Evolutionary conservation across 306 rosid genomes (phyloP).

Genomic region (Acmispon strigosus): DNA sequence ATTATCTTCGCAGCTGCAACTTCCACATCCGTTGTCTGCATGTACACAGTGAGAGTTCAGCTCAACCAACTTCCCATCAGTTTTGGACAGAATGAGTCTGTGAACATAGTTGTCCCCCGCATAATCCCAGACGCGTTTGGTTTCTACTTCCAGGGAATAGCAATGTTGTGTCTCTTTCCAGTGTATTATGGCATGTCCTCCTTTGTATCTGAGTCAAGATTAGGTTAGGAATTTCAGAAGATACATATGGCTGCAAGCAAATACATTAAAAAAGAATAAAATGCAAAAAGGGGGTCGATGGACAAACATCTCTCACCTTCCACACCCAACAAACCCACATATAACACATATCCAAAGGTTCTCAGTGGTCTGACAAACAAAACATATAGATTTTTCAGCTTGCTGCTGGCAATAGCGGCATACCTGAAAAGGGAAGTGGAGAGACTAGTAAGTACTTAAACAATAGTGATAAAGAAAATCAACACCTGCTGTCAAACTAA

Average conservation of each 20-base stretch:
- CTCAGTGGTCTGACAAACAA: slow-evolving; percentile 87
- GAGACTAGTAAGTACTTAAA: not conserved
- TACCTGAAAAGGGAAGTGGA: slow-evolving; percentile 45
- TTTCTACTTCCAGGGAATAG: slow-evolving; percentile 91
- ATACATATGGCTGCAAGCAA: not conserved
- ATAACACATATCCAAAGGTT: slow-evolving; percentile 95
- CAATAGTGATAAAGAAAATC: not conserved
- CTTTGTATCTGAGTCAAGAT: slow-evolving; percentile 59
- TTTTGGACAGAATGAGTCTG: slow-evolving; percentile 87
- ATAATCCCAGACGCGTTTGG: slow-evolving; percentile 93
- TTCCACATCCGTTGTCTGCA: slow-evolving; percentile 49
- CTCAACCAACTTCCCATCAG: slow-evolving; percentile 91
- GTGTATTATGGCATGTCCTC: slow-evolving; percentile 84
- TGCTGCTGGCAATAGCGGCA: slow-evolving; percentile 97
- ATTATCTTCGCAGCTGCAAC: slow-evolving; percentile 66
- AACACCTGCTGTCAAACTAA: not conserved
- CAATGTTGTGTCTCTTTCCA: slow-evolving; percentile 97
- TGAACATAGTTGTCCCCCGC: slow-evolving; percentile 96
- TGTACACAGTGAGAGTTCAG: slow-evolving; percentile 63
- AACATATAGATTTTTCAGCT: slow-evolving; percentile 84
- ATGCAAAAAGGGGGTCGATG: not conserved
- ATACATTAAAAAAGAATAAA: not conserved
- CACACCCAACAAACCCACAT: slow-evolving; percentile 97
- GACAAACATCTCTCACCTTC: slow-evolving; percentile 53
- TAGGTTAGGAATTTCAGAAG: slow-evolving; percentile 14